Evolutionary conservation across 257 asterid species (phyloP), one percentile per base, ranked within the genome.

Genomic region (Echites panduratus): DNA sequence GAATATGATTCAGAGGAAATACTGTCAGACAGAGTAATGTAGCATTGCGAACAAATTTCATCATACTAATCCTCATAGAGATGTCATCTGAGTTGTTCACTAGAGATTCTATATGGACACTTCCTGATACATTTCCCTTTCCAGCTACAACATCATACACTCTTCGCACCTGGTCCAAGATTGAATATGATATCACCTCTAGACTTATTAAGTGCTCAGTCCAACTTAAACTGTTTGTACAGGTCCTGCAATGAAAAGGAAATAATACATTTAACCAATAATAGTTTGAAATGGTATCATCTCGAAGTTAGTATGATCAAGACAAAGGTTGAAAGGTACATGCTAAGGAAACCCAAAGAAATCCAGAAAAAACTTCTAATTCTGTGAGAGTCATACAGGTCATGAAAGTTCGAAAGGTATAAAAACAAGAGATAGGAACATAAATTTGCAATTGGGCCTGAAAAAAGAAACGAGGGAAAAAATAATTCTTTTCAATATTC

Each of bases 211-310:
- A 81, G 77, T 84, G 84, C 78, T 85, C 92, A 24, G 82, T 74
- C 98, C 97, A 92, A 85, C 85, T 87, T 67, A 93, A 84, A 88
- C 91, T 90, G 87, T 92, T 95, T 62, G 99, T 89, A 85, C 93
- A 86, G 76, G 89, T 83, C 98, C 99, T 95, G 82, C 59, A 74
- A 84, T 56, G 73, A 70, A 27, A 59, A 74, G 62, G 14, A 77
- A 76, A 68, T 9, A 66, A 13, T 16, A 54, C 47, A 63, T 8
- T 43, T 64, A 62, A 13, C 16, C 43, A 50, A 73, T 14, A 70
- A 32, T 27, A 17, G 27, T 75, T 19, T 13, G 7, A 26, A 70
- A n/a, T 35, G 77, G 52, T 2, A 9, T 47, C 3, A 38, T 45
- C 67, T 20, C 48, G 26, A 64, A 29, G n/a, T 22, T 48, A 32